phyloP scores from a whole-genome alignment of 805 yeast genomes.

The Saccharomycodes ludwigii region DNA sequence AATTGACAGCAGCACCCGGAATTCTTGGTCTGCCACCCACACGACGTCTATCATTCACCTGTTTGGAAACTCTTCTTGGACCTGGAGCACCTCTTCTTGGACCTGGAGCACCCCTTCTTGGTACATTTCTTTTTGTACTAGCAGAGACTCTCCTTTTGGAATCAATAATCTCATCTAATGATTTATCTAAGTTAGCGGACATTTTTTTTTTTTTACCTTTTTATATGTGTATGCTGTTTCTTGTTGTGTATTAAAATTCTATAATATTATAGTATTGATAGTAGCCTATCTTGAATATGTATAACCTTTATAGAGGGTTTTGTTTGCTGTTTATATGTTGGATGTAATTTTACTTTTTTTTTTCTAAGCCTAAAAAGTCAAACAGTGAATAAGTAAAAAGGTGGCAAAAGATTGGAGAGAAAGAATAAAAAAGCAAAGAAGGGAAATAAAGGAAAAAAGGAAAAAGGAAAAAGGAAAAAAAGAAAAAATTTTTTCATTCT shows the following conservation, averaged over 20 bases:
- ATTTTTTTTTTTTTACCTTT: conserved; percentile 22
- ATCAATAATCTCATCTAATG: conserved; percentile 89
- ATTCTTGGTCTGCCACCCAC: conserved; percentile 13
- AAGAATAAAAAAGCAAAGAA: too few species aligned
- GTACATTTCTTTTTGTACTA: conserved; percentile 16
- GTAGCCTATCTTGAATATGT: too few species aligned
- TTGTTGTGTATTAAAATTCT: neutral
- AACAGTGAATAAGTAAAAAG: too few species aligned
- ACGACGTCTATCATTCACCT: conserved; percentile 19
- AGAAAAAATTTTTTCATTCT: too few species aligned
- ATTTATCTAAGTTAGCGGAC: conserved; percentile 81
- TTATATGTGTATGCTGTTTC: neutral
- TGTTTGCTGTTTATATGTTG: too few species aligned
- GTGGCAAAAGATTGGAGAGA: too few species aligned
- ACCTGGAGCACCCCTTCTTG: conserved; percentile 25
- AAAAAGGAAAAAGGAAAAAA: too few species aligned
- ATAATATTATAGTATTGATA: too few species aligned
- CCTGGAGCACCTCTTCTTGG: conserved; percentile 18
- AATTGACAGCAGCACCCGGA: conserved; percentile 21
- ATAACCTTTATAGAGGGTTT: too few species aligned
- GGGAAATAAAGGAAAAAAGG: too few species aligned
- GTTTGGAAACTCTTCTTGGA: conserved; percentile 22
- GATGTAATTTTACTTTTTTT: too few species aligned
- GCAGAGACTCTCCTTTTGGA: conserved; percentile 30
- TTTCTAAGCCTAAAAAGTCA: neutral